Evolutionary conservation across 2,329 filamentous ascomycete species (phyloP), one percentile per base, ranked within the genome.

Genomic region (Aspergillus jensenii): DNA sequence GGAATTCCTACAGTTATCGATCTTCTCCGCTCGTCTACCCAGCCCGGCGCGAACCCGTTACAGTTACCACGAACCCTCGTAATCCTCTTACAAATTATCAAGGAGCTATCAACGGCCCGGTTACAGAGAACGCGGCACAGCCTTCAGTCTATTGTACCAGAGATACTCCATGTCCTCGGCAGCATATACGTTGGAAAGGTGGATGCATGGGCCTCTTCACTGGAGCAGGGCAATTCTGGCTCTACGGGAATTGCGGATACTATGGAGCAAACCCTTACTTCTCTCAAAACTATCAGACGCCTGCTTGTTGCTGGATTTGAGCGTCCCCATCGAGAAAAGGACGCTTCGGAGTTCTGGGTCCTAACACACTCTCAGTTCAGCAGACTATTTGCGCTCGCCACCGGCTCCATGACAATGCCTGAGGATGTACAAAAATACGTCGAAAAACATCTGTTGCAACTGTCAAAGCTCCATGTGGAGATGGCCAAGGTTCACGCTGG

Each of bases 401-500:
- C 82, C 63, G 79, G 82, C 43, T 81, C 85, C 50, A 81, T 81
- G n/a, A 76, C 84, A 3, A 75, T 87, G 2, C 72, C 80, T 2
- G 71, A 76, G 4, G 74, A 77, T 4, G 82, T 86, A 23, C 83
- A 84, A 58, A 83, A 82, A 37, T 70, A 89, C 23, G 78, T 96
- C n/a, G 90, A 90, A 63, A 96, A 92, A 70, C 93, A 97, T 70
- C 80, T 96, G 2, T 77, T 97, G 43, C 93, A 98, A 70, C 88
- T 98, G 50, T 88, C 93, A 3, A 99, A 98, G 74, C 79, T 99
- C 3, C 95, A 98, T 71, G 82, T 96, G 40, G 88, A 91, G 56
- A 93, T 98, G 88, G 87, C 91, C 1, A 85, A 86, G 50, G 78
- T 81, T 5, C 92, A 96, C 71, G 87, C 93, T 1, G 87, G 90